A percentile compares a stretch with the other conserved stretches of the same genome.
Evolutionary conservation across 768 basidiomycete genomes (phyloP).

Genomic region (Tephrocybe rancida): DNA sequence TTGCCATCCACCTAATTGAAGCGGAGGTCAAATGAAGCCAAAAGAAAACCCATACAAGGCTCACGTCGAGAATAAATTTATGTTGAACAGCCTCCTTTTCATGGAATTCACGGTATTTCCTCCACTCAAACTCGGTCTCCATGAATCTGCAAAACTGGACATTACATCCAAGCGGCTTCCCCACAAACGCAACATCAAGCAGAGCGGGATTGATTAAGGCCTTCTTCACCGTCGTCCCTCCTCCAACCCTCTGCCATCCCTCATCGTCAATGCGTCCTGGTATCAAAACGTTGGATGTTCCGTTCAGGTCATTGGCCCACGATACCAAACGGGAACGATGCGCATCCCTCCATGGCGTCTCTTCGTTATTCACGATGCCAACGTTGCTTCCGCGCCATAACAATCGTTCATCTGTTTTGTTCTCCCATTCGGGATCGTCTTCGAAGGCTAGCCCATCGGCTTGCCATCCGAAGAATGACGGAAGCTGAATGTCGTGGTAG

Average conservation of each 20-base stretch:
- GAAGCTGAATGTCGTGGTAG: conserved; percentile 46
- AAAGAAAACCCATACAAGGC: conserved; percentile 7
- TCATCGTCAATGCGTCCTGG: conserved; percentile 20
- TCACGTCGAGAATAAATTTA: conserved; percentile 61
- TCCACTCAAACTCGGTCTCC: conserved; percentile 48
- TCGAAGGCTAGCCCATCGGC: conserved; percentile 31
- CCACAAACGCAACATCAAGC: conserved; percentile 59
- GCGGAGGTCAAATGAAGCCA: neutral
- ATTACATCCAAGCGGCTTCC: conserved; percentile 42
- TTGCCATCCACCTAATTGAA: conserved; percentile 51
- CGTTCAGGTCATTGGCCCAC: conserved; percentile 34
- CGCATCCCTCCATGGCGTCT: conserved; percentile 42
- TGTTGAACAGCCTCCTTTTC: conserved; percentile 46
- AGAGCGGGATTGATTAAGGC: conserved; percentile 46
- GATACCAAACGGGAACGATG: conserved; percentile 50
- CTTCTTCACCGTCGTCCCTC: conserved; percentile 30
- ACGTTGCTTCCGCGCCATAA: conserved; percentile 74
- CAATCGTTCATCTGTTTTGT: conserved; percentile 57
- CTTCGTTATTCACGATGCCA: conserved; percentile 45
- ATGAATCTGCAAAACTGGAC: conserved; percentile 44
- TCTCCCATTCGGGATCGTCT: conserved; percentile 62
- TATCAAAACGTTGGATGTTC: conserved; percentile 33
- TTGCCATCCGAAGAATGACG: conserved; percentile 41
- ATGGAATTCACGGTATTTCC: conserved; percentile 31
- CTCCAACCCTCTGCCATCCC: conserved; percentile 31